A percentile compares a stretch with the other conserved stretches of the same genome.
These are phyloP conservation scores for Pleurotus citrinopileatus DNA, from an alignment of 768 basidiomycete species.

Conservation along the genomic window DNA sequence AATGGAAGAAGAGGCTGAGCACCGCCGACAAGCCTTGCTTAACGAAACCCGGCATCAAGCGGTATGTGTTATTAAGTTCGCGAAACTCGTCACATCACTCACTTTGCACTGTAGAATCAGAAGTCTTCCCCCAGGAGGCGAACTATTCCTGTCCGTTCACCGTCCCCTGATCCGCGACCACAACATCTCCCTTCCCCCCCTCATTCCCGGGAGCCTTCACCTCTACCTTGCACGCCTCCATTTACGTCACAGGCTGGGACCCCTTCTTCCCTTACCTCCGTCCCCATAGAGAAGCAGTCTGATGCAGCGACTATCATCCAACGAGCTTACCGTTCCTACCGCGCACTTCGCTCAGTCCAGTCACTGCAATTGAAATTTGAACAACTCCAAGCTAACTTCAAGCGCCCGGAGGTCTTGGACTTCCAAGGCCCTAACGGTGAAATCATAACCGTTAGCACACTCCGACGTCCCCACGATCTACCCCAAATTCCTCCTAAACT, in stretches of 20 bases:
- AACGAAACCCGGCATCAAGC: constrained; percentile 10
- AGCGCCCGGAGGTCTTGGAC: constrained; percentile 43
- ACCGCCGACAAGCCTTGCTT: constrained; percentile 11
- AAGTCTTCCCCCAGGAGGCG: neutral
- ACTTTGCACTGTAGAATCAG: neutral
- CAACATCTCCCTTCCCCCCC: constrained; percentile 4
- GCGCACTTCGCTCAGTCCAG: constrained; percentile 38
- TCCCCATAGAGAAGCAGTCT: constrained; percentile 28
- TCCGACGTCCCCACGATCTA: constrained; percentile 17
- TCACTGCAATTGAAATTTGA: constrained; percentile 42
- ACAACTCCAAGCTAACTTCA: constrained; percentile 37
- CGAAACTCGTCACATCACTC: neutral
- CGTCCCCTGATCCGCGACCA: neutral
- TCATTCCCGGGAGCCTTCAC: constrained; percentile 11
- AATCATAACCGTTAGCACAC: constrained; percentile 23
- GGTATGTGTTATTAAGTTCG: neutral
- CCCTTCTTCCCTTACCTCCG: constrained; percentile 14
- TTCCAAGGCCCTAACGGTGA: constrained; percentile 34
- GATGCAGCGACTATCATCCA: constrained; percentile 48
- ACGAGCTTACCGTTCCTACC: constrained; percentile 39
- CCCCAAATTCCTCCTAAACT: constrained; percentile 35
- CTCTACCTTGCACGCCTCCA: constrained; percentile 5
- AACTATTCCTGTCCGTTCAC: constrained; percentile 1
- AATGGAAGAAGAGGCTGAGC: constrained; percentile 17
- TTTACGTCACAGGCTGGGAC: constrained; percentile 10